Evolutionary conservation across 805 yeast genomes (phyloP), one percentile per base, ranked within the genome.

Genomic region (Phaffomyces antillensis): DNA sequence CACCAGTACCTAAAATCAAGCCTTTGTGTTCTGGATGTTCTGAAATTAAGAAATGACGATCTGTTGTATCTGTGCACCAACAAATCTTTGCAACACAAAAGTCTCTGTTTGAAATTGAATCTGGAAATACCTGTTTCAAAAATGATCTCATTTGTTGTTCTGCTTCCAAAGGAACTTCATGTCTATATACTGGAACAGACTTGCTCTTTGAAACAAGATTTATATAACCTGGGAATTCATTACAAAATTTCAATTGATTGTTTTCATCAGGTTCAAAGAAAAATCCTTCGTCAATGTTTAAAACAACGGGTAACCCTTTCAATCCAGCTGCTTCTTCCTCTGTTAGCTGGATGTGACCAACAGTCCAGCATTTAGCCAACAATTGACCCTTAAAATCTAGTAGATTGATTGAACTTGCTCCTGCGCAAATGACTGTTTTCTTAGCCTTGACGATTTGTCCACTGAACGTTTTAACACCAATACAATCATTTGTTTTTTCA

Each of bases 351-450:
- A 69, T 63, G 47, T 70, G 75, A 13, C 66, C 72, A 28, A 70
- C 66, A 12, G 72, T 63, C 67, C 68, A 69, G 38, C 69, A 63
- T 44, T 66, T 68, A 26, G 72, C 71, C 5, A 64, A 45, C 12
- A 68, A 48, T 42, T 67, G 72, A 5, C 59, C 60, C 35, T 61
- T 43, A 50, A 66, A 66, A 44, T 68, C 68, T 12, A 67, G 40
- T 25, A 70, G 45, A 39, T 57, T 59, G 28, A 55, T 54, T 0
- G 72, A 61, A n/a, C 56, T 56, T 4, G 74, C 73, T 38, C 73
- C 74, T 3, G 71, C 70, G 45, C 62, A 52, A 3, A 70, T 50
- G n/a, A 70, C 61, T 16, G 54, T 55, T 18, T 52, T 59, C 9
- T 57, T 59, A 18, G 63, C 64, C 2, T 42, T 37, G 15, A 63